Evolutionary conservation across 305 asterid species (phyloP), one percentile per base, ranked within the genome.

Genomic region (Solanum aculeatissimum): DNA sequence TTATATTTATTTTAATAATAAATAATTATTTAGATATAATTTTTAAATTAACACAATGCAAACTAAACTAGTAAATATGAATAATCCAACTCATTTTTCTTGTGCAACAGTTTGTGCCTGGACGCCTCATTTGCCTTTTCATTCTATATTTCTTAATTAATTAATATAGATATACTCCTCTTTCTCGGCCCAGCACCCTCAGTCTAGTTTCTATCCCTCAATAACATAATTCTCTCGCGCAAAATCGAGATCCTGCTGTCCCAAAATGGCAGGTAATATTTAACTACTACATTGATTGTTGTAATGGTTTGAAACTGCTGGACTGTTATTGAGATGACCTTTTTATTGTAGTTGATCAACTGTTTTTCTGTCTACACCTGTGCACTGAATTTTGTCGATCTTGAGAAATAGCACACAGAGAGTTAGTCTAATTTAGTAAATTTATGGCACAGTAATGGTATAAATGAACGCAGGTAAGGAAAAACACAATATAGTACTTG

Each of bases 191-290:
- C 74, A 53, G 8, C 70, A 0, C 83, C 60, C 27, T 77, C 81
- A 35, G 23, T 47, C n/a, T 16, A 25, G 35, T 7, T 7, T 7
- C 71, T 18, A 29, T 23, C 54, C 19, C 53, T 19, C 63, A 43
- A 2, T 83, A 38, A 38, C 77, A 27, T 69, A 19, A 3, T 65
- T 65, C 43, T 35, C 40, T 65, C 21, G 12, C 21, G 29, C 71
- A 74, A 72, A 65, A 21, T 75, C 45, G 23, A 75, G 55, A 25
- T 69, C 80, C 77, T 19, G 70, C 35, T 79, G 45, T 82, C 42
- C 71, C 23, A 75, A 35, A 38, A 87, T 84, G 89, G 87, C 87
- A 53, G 87, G 87, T 87, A 87, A 70, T 77, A 14, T 18, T n/a
- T 12, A 57, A 19, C 23, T 47, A 47, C 60, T 18, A 81, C 16